Evolutionary conservation across 495 filamentous ascomycete species (phyloP), one percentile per base, ranked within the genome.

Genomic region (Glonium stellatum): DNA sequence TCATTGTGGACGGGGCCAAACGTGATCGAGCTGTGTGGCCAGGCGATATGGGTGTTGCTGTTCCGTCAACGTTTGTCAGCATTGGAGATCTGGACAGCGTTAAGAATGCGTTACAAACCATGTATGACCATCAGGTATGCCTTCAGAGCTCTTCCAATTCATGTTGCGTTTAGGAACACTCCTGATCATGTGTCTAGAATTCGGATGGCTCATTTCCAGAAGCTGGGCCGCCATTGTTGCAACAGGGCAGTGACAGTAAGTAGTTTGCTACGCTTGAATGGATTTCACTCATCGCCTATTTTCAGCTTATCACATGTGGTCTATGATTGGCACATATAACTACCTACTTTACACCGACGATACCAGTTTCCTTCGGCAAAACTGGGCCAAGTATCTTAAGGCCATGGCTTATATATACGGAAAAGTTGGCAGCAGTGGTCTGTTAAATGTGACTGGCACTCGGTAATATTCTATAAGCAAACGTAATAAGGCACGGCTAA

Each of bases 231-330:
- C 81, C 79, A 11, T 69, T 85, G 55, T 75, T 80, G 31, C 78
- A 81, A 47, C 78, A 77, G 52, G 70, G 75, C 37, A 80, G 79
- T 50, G 83, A 83, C 62, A 84, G 59, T 66, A 52, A 59, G 60
- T 61, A 39, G 15, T 8, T 8, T 8, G 36, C 15, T 39, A 39
- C 15, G 36, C 8, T 8, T 8, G 15, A 39, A 8, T 8, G 8
- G 36, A 8, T 8, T 15, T 8, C 36, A 8, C 8, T 39, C 15
- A 39, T 39, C 36, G 36, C 15, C 36, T 37, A 5, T 23, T n/a
- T n/a, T n/a, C n/a, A 66, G 63, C 82, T 9, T 86, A 86, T 65
- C 83, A 86, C 62, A 82, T 84, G 78, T 81, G 79, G 77, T 77
- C 78, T 4, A 79, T 86, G 75, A 79, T 84, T 42, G 82, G 83